These are phyloP conservation scores for Phaeotremella fagi DNA, from an alignment of 768 basidiomycete genomes.

Conservation along the genomic window DNA sequence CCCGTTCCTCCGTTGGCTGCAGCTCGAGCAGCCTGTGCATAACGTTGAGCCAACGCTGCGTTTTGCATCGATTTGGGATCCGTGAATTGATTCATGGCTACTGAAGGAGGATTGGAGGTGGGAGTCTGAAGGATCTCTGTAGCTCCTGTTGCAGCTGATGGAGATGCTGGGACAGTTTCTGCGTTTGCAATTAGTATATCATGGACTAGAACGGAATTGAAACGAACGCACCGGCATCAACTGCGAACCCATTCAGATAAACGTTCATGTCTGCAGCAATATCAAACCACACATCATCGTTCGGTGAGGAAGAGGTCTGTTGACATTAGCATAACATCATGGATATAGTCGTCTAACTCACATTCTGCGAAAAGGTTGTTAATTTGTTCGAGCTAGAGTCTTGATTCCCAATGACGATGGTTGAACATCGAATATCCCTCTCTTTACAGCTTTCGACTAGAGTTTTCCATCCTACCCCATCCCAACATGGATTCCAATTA, in stretches of 20 bases:
- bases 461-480: conserved; percentile 15
- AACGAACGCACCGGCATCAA: conserved; percentile 16
- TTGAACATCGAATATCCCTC: conserved; percentile 16
- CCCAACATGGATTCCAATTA: conserved; percentile 10
- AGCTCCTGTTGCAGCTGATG: conserved; percentile 9
- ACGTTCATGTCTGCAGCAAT: conserved; percentile 13
- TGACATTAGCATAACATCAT: not conserved
- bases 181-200: not conserved
- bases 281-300: conserved; percentile 23
- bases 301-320: conserved; percentile 1
- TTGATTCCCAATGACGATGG: conserved; percentile 1
- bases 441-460: conserved; percentile 9
- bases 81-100: not conserved
- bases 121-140: conserved; percentile 16
- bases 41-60: conserved; percentile 11
- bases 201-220: not conserved
- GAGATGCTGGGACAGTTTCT: conserved; percentile 3
- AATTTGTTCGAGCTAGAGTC: no score
- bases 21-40: conserved; percentile 15
- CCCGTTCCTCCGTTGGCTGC: not conserved
- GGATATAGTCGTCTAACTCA: conserved; percentile 2
- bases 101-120: conserved; percentile 6
- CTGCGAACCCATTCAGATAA: conserved; percentile 9
- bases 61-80: conserved; percentile 9
- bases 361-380: conserved; percentile 12